Percentiles rank a stretch among this genome's conserved stretches.
phyloP scores from a whole-genome alignment of 2,329 filamentous ascomycete species.

The Chrysoporthe cubensis region DNA sequence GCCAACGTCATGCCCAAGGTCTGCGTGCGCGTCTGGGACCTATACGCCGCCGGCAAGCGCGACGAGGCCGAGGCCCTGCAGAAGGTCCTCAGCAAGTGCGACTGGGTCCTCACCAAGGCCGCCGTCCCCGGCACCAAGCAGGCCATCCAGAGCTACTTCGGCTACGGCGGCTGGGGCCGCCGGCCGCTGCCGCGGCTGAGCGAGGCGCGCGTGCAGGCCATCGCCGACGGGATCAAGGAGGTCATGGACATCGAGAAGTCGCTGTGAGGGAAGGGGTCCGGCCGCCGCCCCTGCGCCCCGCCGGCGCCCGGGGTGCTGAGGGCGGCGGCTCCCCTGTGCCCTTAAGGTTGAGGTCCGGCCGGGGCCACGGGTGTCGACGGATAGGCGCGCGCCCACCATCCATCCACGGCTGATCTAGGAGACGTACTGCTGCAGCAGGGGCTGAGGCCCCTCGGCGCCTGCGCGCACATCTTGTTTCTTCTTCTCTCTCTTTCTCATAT shows the following conservation, averaged over 20 bases:
- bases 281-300: too few relatives aligned
- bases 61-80: constrained; percentile 78
- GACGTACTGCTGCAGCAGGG: background rate
- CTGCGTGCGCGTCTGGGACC: constrained; percentile 77
- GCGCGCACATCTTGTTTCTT: background rate
- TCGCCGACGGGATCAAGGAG: constrained; percentile 62
- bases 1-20: constrained; percentile 86
- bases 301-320: too few relatives aligned
- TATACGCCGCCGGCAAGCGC: constrained; percentile 72
- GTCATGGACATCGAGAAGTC: constrained; percentile 68
- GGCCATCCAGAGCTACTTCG: constrained; percentile 78
- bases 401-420: too few relatives aligned
- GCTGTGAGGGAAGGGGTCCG: constrained; percentile 45
- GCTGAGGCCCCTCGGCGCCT: background rate
- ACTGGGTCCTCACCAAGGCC: constrained; percentile 82
- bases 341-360: too few relatives aligned
- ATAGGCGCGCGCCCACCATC: too few relatives aligned
- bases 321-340: too few relatives aligned
- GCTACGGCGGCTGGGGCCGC: constrained; percentile 79
- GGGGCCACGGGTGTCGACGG: too few relatives aligned
- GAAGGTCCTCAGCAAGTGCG: constrained; percentile 75
- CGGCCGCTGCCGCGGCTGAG: constrained; percentile 71
- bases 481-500: too few relatives aligned
- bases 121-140: constrained; percentile 87
- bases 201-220: constrained; percentile 55